These are phyloP conservation scores for Schizophyllum commune DNA, from an alignment of 1,284 basidiomycete species.

Conservation along the genomic window DNA sequence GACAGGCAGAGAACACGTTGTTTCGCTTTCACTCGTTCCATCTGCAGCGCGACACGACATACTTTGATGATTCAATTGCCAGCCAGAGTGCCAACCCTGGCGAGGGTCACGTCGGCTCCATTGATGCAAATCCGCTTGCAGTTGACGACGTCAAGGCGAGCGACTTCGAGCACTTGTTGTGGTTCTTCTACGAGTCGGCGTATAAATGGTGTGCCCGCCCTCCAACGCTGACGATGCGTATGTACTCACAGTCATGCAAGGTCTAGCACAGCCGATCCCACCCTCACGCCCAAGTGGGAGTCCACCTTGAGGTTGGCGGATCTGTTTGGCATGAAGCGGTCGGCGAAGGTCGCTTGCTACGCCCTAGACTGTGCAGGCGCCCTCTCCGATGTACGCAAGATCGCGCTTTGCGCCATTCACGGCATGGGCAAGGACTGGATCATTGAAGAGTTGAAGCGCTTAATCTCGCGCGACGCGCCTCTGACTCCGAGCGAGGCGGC, in stretches of 20 bases:
- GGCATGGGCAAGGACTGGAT: neutral
- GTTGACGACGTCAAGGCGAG: slow-evolving; percentile 38
- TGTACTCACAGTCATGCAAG: neutral
- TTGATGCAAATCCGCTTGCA: slow-evolving; percentile 40
- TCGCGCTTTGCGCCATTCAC: neutral
- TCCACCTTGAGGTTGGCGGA: neutral
- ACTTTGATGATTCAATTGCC: neutral
- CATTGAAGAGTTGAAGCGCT: neutral
- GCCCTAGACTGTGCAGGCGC: neutral
- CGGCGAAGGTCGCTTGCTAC: neutral
- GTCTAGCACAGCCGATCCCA: neutral
- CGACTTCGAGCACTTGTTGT: slow-evolving; percentile 52
- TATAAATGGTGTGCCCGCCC: neutral
- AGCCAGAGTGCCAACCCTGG: neutral
- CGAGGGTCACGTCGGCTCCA: neutral
- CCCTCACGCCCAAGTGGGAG: neutral
- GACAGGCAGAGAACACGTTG: neutral
- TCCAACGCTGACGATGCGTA: neutral
- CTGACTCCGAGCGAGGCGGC: neutral
- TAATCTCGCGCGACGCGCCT: neutral
- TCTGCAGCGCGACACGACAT: neutral
- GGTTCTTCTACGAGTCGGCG: slow-evolving; percentile 48
- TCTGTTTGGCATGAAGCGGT: neutral
- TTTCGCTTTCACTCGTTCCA: neutral
- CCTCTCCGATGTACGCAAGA: neutral